Percentiles rank a stretch among this genome's conserved stretches.
phyloP scores from a whole-genome alignment of 768 basidiomycete species.

The Lanmaoa pseudosensibilis region DNA sequence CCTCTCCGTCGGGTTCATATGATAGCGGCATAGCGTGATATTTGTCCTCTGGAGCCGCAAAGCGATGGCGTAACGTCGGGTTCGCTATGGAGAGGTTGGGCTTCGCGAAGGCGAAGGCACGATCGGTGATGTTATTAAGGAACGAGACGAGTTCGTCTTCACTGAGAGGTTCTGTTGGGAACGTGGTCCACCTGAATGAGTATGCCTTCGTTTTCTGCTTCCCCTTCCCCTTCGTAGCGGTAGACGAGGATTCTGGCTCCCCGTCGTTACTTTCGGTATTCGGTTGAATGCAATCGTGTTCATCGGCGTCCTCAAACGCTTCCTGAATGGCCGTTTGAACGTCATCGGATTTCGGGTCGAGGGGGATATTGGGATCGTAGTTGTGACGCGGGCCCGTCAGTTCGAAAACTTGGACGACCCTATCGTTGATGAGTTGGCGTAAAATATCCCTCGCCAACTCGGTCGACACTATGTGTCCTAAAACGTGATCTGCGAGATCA shows the following conservation, averaged over 20 bases:
- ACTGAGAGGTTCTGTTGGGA: constrained; percentile 1
- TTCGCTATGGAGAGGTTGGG: neutral
- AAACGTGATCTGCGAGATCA: constrained; percentile 16
- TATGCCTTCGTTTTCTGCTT: neutral
- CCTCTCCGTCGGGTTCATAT: constrained; percentile 5
- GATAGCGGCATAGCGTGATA: constrained; percentile 3
- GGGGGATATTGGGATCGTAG: neutral
- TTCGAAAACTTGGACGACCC: constrained; percentile 1
- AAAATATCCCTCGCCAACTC: constrained; percentile 4
- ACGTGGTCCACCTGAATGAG: constrained; percentile 2
- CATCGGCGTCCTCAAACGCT: constrained; percentile 4
- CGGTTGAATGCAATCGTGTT: neutral
- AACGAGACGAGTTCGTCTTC: constrained; percentile 8
- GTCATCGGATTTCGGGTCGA: neutral
- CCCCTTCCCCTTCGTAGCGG: neutral
- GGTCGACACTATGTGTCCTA: constrained; percentile 1
- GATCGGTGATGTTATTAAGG: constrained; percentile 10
- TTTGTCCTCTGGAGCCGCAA: constrained; percentile 1
- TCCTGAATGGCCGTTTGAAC: neutral
- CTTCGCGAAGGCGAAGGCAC: neutral
- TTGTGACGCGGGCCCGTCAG: neutral
- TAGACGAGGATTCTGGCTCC: neutral
- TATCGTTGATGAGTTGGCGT: neutral
- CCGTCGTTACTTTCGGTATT: neutral
- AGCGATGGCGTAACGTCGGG: constrained; percentile 7